Conservation (phyloP, 2,329 filamentous ascomycete genomes). For the Chaetomiaceae sp. region DNA sequence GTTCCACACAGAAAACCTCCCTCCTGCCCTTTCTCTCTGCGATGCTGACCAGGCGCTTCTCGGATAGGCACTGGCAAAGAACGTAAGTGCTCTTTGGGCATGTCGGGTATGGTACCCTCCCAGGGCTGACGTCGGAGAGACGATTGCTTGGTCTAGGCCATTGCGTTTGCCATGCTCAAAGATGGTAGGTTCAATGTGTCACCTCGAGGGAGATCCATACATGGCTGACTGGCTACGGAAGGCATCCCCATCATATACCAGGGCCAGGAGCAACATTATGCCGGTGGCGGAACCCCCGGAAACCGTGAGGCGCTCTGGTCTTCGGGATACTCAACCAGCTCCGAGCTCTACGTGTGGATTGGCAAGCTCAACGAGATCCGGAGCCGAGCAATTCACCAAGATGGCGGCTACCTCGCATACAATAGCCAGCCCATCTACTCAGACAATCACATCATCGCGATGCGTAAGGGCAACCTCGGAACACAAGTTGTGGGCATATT, state of each 20-base stretch:
- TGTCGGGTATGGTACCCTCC: not conserved
- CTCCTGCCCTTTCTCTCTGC: not conserved
- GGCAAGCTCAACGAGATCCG: slow-evolving; percentile 48
- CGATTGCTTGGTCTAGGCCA: slow-evolving; percentile 27
- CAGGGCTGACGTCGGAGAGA: not conserved
- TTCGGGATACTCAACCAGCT: slow-evolving; percentile 40
- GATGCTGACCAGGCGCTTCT: not conserved
- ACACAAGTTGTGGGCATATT: slow-evolving; percentile 38
- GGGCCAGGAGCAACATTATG: slow-evolving; percentile 54
- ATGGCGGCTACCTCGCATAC: slow-evolving; percentile 37
- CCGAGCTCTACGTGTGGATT: slow-evolving; percentile 44
- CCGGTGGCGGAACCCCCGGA: slow-evolving; percentile 38
- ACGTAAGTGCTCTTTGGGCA: slow-evolving; percentile 27
- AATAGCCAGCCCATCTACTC: slow-evolving; percentile 37
- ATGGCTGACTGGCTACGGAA: not conserved
- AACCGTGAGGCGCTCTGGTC: slow-evolving; percentile 50
- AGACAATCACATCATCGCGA: slow-evolving; percentile 39
- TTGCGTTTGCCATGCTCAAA: slow-evolving; percentile 50
- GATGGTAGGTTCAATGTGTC: slow-evolving; percentile 35
- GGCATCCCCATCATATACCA: slow-evolving; percentile 56
- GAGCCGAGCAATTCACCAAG: slow-evolving; percentile 38
- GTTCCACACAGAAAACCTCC: not conserved
- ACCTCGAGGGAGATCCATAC: not conserved
- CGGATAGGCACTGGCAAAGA: slow-evolving; percentile 42
- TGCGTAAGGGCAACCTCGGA: slow-evolving; percentile 41